Base-by-base conservation (phyloP, 805 yeast species). In the Cyberlindnera maritima region DNA sequence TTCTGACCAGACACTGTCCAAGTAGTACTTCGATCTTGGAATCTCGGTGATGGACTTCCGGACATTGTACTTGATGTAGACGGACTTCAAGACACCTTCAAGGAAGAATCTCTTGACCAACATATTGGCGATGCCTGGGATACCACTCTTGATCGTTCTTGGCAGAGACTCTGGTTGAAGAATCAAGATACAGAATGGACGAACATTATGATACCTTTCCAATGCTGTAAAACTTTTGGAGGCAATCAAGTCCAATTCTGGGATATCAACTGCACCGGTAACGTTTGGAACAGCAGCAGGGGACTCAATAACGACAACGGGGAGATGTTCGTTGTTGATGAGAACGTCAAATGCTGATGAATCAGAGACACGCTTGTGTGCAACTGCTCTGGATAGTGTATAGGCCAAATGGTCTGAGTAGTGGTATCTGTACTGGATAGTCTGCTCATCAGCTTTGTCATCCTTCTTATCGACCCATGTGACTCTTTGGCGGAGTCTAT, bases 51-150 rank as follows among this genome's bases (percentile, higher is more conserved):
- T 68, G 0, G 90, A 79, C 41, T 77, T 76, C 25, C 77, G 69
- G 20, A 85, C 74, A 50, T 84, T 83, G 61, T 90, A 94, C 60
- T 88, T 89, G 44, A 90, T 89, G 65, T 81, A 91, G 23, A 79
- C 83, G 0, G 96, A 83, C n/a, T 79, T 74, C 19, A 94, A 68
- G n/a, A 77, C 72, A 2, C 98, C 98, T 54, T 81, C 85, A 36
- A 82, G 71, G 61, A 90, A 90, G 54, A 80, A 77, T 54, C 83
- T 79, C 59, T 83, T 88, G 66, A 87, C 89, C 58, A 82, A 76
- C 85, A 82, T 88, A 56, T 91, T 94, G 0, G 98, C 98, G 52
- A 94, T 85, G 57, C 94, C 98, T 18, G 88, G 74, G 9, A 97
- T 84, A 19, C 96, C 96, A 64, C 88, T 81, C 55, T 94, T 72